These are phyloP conservation scores for Nepenthes mirabilis DNA, from an alignment of 148 eudicot genomes.

Conservation along the genomic window DNA sequence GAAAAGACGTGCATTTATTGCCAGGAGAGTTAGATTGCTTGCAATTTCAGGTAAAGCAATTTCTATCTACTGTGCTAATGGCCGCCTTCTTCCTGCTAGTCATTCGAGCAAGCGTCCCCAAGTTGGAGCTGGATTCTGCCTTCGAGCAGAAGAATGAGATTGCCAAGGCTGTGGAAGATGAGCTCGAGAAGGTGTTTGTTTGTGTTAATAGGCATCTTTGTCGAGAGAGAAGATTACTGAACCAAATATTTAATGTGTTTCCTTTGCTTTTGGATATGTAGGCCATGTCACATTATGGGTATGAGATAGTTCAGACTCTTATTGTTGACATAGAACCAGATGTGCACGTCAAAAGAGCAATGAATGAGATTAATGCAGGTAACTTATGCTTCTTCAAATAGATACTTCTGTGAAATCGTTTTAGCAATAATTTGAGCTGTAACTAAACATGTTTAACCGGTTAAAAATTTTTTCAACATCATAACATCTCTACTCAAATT, in stretches of 20 bases:
- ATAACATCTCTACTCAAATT: too few relatives aligned
- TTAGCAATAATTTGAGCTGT: too few relatives aligned
- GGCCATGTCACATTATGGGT: constrained; percentile 77
- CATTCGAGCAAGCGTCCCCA: constrained; percentile 59
- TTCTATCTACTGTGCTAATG: background rate
- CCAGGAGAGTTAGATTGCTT: too few relatives aligned
- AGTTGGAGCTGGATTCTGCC: constrained; percentile 37
- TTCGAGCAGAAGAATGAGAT: constrained; percentile 83
- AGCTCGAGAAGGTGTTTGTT: constrained; percentile 48
- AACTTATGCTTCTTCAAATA: background rate
- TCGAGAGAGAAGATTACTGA: too few relatives aligned
- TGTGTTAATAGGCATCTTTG: background rate
- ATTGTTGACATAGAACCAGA: constrained; percentile 80
- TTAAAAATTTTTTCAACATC: too few relatives aligned
- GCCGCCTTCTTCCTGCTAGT: constrained; percentile 19
- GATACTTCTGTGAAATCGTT: background rate
- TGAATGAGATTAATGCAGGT: constrained; percentile 88
- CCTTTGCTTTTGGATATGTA: constrained; percentile 11
- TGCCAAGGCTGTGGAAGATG: constrained; percentile 63
- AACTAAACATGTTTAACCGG: too few relatives aligned
- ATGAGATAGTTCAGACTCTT: constrained; percentile 73
- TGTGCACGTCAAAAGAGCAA: constrained; percentile 61
- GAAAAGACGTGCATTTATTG: too few relatives aligned
- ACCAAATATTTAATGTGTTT: background rate
- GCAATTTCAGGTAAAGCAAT: too few relatives aligned